These are phyloP conservation scores for Aspergillus campestris DNA, from an alignment of 495 filamentous ascomycete genomes.

Conservation along the genomic window DNA sequence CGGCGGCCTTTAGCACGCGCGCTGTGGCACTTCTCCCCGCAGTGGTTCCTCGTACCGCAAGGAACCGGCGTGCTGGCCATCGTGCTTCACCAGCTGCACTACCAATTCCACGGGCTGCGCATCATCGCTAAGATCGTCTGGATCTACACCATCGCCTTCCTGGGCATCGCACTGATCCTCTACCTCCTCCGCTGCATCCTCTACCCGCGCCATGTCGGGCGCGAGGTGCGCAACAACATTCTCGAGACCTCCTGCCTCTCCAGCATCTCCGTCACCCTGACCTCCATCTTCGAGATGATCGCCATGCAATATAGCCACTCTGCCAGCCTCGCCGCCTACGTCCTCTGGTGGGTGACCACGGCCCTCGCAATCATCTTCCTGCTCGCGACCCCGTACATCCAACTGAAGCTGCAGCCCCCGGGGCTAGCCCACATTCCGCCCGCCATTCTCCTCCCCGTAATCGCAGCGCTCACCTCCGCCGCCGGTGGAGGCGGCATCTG, in stretches of 20 bases:
- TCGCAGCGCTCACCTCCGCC: constrained; percentile 22
- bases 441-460: constrained; percentile 18
- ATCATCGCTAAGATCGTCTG: constrained; percentile 24
- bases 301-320: constrained; percentile 13
- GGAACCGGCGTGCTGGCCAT: constrained; percentile 22
- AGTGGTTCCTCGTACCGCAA: constrained; percentile 27
- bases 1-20: constrained; percentile 10
- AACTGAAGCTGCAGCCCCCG: constrained; percentile 22
- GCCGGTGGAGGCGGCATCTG: constrained; percentile 23
- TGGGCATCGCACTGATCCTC: constrained; percentile 10
- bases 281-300: constrained; percentile 20
- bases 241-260: constrained; percentile 26
- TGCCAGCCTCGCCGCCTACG: constrained; percentile 15
- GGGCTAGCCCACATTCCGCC: constrained; percentile 15
- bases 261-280: constrained; percentile 23
- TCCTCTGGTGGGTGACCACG: constrained; percentile 26
- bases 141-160: constrained; percentile 23
- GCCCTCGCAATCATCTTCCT: constrained; percentile 14
- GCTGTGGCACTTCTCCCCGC: constrained; percentile 22
- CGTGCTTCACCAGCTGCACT: constrained; percentile 21
- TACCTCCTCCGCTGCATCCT: constrained; percentile 20
- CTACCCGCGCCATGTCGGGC: constrained; percentile 18
- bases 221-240: constrained; percentile 13
- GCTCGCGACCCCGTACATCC: constrained; percentile 17
- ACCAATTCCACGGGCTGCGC: constrained; percentile 22